phyloP scores from a whole-genome alignment of 2,329 filamentous ascomycete genomes.

The Zymoseptoria tritici region DNA sequence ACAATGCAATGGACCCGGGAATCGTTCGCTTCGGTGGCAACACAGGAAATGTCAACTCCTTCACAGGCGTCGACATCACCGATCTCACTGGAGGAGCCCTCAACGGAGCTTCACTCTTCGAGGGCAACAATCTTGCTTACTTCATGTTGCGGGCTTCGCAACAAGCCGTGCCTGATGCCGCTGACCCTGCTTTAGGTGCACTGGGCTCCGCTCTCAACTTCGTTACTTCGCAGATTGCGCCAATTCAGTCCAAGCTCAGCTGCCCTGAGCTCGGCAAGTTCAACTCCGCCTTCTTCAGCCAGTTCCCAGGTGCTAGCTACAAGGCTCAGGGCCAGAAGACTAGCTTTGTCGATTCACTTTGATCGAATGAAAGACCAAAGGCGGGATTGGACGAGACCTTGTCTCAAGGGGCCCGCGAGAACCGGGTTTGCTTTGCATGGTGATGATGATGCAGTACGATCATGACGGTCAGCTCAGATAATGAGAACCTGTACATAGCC shows the following conservation, averaged over 20 bases:
- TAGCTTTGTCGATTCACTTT: background rate
- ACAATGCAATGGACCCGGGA: constrained; percentile 17
- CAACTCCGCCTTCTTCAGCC: background rate
- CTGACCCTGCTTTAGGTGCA: background rate
- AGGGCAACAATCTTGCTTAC: background rate
- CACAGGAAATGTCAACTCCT: constrained; percentile 28
- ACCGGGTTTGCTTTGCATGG: background rate
- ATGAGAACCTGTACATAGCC: background rate
- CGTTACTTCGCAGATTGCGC: background rate
- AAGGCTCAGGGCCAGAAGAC: background rate
- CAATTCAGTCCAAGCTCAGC: background rate
- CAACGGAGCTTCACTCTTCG: constrained; percentile 23
- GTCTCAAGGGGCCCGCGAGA: background rate
- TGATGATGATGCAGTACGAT: background rate
- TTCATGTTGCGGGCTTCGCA: constrained; percentile 2
- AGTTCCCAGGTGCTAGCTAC: constrained; percentile 3
- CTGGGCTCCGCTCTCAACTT: background rate
- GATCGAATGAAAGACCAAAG: background rate
- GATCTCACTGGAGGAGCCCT: constrained; percentile 36
- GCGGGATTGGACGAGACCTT: no score
- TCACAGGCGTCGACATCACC: constrained; percentile 27
- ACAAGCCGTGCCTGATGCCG: background rate
- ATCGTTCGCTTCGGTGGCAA: constrained; percentile 30
- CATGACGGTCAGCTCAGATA: background rate
- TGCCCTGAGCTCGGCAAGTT: constrained; percentile 4